Evolutionary conservation across 192 early-diverging fungal genomes (phyloP).

Genomic region (Coemansia aciculifera): DNA sequence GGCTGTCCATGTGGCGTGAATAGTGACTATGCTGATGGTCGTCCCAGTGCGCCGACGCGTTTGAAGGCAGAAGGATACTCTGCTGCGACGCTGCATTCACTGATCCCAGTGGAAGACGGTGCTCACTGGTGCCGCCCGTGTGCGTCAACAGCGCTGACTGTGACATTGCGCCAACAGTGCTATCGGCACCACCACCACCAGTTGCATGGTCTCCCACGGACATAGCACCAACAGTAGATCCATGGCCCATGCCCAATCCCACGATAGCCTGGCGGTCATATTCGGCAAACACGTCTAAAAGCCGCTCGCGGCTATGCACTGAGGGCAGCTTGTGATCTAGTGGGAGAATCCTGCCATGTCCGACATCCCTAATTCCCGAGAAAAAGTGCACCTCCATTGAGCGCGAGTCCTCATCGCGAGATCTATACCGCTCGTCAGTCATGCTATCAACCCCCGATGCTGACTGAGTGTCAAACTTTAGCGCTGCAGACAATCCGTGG

Average conservation of each 20-base stretch:
- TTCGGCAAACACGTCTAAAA: constrained; percentile 35
- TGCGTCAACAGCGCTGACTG: neutral
- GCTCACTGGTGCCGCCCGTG: constrained; percentile 5
- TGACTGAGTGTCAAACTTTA: constrained; percentile 13
- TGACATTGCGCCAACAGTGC: neutral
- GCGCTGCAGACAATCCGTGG: constrained; percentile 9
- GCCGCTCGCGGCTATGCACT: constrained; percentile 17
- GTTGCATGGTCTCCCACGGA: neutral
- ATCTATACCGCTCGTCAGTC: neutral
- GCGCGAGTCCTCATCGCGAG: constrained; percentile 15
- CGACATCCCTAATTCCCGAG: constrained; percentile 15
- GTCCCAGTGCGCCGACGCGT: constrained; percentile 32
- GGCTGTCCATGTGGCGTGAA: constrained; percentile 4
- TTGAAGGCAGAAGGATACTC: constrained; percentile 11
- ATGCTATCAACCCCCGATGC: constrained; percentile 12
- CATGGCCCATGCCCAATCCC: neutral
- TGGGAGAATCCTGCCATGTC: constrained; percentile 17
- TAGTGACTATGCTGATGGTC: neutral
- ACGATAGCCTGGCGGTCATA: constrained; percentile 43
- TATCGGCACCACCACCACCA: neutral
- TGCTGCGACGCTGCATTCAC: constrained; percentile 7
- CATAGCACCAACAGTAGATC: neutral
- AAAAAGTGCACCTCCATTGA: constrained; percentile 10
- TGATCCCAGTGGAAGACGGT: constrained; percentile 5
- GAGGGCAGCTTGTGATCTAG: constrained; percentile 10